These are phyloP conservation scores for Nakataea oryzae DNA, from an alignment of 2,329 filamentous ascomycete species.

Conservation along the genomic window DNA sequence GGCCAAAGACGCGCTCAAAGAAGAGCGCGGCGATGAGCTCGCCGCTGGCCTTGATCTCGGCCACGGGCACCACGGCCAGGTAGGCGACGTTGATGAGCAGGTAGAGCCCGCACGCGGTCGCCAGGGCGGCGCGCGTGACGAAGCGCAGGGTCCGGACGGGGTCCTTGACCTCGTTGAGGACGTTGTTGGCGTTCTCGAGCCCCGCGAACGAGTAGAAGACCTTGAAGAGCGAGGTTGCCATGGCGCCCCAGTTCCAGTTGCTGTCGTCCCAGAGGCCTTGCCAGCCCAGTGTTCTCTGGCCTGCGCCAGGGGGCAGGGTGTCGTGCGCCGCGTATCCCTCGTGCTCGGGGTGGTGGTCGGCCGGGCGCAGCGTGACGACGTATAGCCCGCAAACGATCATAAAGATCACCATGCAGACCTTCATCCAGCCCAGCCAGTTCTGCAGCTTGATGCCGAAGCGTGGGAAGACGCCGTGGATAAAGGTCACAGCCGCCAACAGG, in stretches of 20 bases:
- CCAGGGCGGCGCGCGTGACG: slow-evolving; percentile 47
- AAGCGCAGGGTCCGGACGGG: slow-evolving; percentile 55
- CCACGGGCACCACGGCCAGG: slow-evolving; percentile 22
- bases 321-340: neutral
- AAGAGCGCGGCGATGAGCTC: slow-evolving; percentile 60
- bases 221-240: slow-evolving; percentile 59
- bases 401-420: slow-evolving; percentile 47
- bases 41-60: slow-evolving; percentile 55
- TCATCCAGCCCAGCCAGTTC: slow-evolving; percentile 52
- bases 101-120: slow-evolving; percentile 52
- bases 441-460: slow-evolving; percentile 48
- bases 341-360: neutral
- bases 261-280: slow-evolving; percentile 51
- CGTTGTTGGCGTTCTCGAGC: slow-evolving; percentile 57
- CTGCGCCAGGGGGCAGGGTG: neutral
- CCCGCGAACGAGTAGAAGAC: slow-evolving; percentile 62
- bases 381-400: slow-evolving; percentile 53
- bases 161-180: slow-evolving; percentile 60
- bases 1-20: slow-evolving; percentile 54
- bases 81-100: slow-evolving; percentile 50
- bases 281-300: slow-evolving; percentile 8
- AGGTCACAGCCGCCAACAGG: slow-evolving; percentile 44
- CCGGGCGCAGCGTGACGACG: slow-evolving; percentile 37
- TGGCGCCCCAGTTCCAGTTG: slow-evolving; percentile 57
- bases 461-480: slow-evolving; percentile 48